Percentiles rank a stretch among this genome's conserved stretches.
phyloP scores from a whole-genome alignment of 495 filamentous ascomycete genomes.

The Xylaria sp. region DNA sequence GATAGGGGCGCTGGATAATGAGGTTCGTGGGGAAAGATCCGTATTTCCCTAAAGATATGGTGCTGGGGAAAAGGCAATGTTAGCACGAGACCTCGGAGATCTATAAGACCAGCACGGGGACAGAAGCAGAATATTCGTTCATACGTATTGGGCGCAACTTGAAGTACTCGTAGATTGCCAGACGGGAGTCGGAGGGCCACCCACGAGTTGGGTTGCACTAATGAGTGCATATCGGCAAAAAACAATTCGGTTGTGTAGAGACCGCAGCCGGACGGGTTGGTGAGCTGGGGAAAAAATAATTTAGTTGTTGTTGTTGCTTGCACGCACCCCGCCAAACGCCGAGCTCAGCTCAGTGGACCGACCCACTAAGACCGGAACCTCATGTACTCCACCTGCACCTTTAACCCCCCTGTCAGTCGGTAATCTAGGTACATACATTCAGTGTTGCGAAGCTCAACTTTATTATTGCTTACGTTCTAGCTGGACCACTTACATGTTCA shows the following conservation, averaged over 20 bases:
- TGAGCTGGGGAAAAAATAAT: neutral
- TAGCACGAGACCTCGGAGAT: slow-evolving; percentile 22
- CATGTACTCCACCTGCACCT: neutral
- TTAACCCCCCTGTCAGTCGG: no score
- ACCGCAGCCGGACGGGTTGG: slow-evolving; percentile 4
- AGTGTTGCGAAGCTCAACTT: no score
- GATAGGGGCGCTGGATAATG: slow-evolving; percentile 84
- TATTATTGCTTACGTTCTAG: no score
- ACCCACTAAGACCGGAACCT: neutral
- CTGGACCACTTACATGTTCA: no score
- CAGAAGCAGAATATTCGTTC: slow-evolving; percentile 46
- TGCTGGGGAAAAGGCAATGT: slow-evolving; percentile 55
- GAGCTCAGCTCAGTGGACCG: neutral
- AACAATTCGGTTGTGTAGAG: neutral
- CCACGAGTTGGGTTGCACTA: slow-evolving; percentile 68
- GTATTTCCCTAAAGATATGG: slow-evolving; percentile 86
- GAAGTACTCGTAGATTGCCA: slow-evolving; percentile 65
- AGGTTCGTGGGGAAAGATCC: slow-evolving; percentile 86
- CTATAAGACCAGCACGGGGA: slow-evolving; percentile 21
- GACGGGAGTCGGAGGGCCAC: slow-evolving; percentile 73
- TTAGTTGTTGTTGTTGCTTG: neutral
- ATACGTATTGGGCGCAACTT: slow-evolving; percentile 80
- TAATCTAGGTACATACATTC: no score
- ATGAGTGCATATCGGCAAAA: slow-evolving; percentile 37
- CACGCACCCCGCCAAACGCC: slow-evolving; percentile 23